Percentiles rank a stretch among this genome's conserved stretches.
Conservation (phyloP, 2,329 filamentous ascomycete genomes). For the Fusarium xylarioides region DNA sequence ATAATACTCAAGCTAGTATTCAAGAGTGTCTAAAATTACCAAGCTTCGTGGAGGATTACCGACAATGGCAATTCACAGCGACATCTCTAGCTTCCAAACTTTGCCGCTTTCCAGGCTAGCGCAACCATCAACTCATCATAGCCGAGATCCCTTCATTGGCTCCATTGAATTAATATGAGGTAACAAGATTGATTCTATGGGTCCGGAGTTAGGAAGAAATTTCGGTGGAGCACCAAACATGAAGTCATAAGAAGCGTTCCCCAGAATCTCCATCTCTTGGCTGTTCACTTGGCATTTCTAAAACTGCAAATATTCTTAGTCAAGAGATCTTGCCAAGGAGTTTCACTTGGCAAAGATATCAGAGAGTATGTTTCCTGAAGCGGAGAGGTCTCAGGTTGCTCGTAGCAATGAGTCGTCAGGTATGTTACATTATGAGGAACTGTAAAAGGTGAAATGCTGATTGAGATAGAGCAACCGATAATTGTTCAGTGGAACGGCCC, state of each 20-base stretch:
- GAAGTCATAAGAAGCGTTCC: conserved; percentile 1
- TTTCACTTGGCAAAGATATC: no score
- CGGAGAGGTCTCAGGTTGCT: not conserved
- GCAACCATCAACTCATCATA: fast-evolving
- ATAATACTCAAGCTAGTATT: no score
- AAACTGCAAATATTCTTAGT: not conserved
- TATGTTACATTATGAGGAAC: fast-evolving
- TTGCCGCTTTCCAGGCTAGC: not conserved
- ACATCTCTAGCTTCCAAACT: not conserved
- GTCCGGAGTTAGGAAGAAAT: conserved; percentile 8
- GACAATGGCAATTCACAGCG: not conserved
- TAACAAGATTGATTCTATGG: not conserved
- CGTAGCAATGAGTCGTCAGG: not conserved
- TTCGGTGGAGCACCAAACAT: not conserved
- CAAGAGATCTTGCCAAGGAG: not conserved
- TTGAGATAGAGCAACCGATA: not conserved
- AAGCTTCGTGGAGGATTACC: not conserved
- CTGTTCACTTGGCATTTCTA: conserved; percentile 13
- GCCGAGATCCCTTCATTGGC: not conserved
- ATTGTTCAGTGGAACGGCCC: conserved; percentile 16
- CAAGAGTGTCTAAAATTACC: not conserved
- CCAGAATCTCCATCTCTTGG: conserved; percentile 3
- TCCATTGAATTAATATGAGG: not conserved
- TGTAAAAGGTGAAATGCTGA: not conserved
- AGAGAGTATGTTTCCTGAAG: conserved; percentile 2